Evolutionary conservation across 176 grass and related monocot genomes (phyloP), one percentile per base, ranked within the genome.

Genomic region (Coix lacrymajobi): DNA sequence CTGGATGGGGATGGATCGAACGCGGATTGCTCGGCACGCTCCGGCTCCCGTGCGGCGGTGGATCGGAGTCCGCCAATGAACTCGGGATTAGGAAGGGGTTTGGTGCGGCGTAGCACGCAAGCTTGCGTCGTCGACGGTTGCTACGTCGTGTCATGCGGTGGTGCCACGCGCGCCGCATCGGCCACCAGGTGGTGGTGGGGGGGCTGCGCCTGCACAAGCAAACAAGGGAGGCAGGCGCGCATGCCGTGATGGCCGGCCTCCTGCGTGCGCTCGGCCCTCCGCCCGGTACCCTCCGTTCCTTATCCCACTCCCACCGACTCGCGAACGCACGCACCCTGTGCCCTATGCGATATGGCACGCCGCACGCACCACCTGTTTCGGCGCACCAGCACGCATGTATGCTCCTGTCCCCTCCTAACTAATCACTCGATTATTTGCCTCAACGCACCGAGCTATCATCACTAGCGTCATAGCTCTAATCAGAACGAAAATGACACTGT

Each of bases 131-230:
- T 10, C 77, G 87, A 70, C 64, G 78, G 88, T 86, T 90, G 73
- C 79, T 1, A 78, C 84, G 88, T 90, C 88, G 79, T 61, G 19
- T 90, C 84, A 66, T 1, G 56, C 56, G n/a, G 56, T 26, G 56
- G 56, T 60, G 54, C 54, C 52, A 9, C 20, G 7, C 51, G 51
- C 51, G n/a, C n/a, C 12, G 43, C 43, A 45, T 45, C 43, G 1
- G 0, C 45, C 45, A 52, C 22, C 48, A 20, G 15, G 39, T 40
- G 7, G 1, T 2, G 49, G 19, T 22, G 19, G 7, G 12, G n/a
- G n/a, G n/a, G n/a, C n/a, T n/a, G n/a, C n/a, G n/a, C n/a, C n/a
- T n/a, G n/a, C n/a, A n/a, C 20, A 2, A 2, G 7, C 11, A 16
- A 9, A 40, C 36, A 81, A 4, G 22, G 20, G 24, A 11, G 46